Evolutionary conservation across 768 basidiomycete species (phyloP).

Genomic region (Hypsizygus marmoreus): DNA sequence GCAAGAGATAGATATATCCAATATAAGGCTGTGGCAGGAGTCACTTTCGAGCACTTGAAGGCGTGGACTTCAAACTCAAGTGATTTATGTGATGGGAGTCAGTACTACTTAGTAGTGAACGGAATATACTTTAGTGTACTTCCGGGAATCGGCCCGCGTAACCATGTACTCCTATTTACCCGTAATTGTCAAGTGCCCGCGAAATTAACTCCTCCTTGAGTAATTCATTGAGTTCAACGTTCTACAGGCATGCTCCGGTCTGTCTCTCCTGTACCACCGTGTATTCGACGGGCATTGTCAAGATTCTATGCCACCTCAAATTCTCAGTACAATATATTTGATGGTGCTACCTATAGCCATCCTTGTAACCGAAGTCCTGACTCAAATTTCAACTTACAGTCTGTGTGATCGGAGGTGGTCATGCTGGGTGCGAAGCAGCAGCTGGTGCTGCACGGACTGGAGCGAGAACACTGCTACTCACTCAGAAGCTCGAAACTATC

Average conservation of each 20-base stretch:
- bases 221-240: too few species aligned
- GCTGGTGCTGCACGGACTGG: constrained; percentile 84
- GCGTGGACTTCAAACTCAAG: too few species aligned
- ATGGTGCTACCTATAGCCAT: constrained; percentile 9
- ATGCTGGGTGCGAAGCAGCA: constrained; percentile 92
- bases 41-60: too few species aligned
- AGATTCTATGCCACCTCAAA: constrained; percentile 10
- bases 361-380: background rate
- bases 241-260: constrained; percentile 10
- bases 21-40: too few species aligned
- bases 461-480: constrained; percentile 78
- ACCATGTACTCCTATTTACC: too few species aligned
- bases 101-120: too few species aligned
- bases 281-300: constrained; percentile 12
- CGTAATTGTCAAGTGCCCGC: too few species aligned
- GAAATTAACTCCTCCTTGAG: too few species aligned
- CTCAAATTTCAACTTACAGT: constrained; percentile 39
- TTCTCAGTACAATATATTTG: constrained; percentile 4
- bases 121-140: too few species aligned
- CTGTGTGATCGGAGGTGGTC: constrained; percentile 88
- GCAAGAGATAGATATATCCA: too few species aligned
- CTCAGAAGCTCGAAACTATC: constrained; percentile 79
- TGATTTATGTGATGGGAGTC: too few species aligned
- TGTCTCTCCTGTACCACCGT: constrained; percentile 8
- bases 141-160: too few species aligned